These are phyloP conservation scores for Sclerotinia nivalis DNA, from an alignment of 2,329 filamentous ascomycete genomes.

Conservation along the genomic window DNA sequence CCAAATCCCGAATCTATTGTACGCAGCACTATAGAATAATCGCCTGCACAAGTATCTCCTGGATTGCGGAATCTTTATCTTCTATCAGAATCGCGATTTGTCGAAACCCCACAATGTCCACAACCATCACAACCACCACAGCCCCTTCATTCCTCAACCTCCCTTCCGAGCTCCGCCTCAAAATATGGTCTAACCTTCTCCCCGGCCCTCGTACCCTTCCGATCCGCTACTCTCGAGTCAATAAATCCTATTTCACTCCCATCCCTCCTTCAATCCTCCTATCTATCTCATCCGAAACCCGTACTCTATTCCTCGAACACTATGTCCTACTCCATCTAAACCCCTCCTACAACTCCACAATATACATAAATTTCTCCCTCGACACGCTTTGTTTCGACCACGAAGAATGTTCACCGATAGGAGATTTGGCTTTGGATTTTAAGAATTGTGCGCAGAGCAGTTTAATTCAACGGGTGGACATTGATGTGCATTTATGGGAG, in stretches of 20 bases:
- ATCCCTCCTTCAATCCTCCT: conserved; percentile 21
- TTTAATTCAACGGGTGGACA: conserved; percentile 24
- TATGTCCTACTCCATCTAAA: conserved; percentile 22
- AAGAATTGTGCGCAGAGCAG: conserved; percentile 11
- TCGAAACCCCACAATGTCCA: conserved; percentile 13
- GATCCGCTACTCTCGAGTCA: conserved; percentile 15
- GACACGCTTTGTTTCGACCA: conserved; percentile 28
- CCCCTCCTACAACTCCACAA: conserved; percentile 22
- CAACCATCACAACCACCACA: background rate
- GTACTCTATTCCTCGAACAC: conserved; percentile 21
- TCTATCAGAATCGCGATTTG: background rate
- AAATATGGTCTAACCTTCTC: conserved; percentile 23
- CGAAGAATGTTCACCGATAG: conserved; percentile 25
- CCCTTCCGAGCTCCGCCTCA: conserved; percentile 24
- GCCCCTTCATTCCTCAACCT: conserved; percentile 18
- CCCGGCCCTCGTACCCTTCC: conserved; percentile 20
- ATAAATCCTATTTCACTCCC: conserved; percentile 20
- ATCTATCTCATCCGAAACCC: conserved; percentile 25
- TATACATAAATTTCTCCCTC: conserved; percentile 27
- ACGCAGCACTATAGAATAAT: background rate
- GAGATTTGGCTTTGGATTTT: conserved; percentile 25
- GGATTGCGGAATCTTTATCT: background rate
- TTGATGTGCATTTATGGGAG: conserved; percentile 27
- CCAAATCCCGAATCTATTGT: background rate
- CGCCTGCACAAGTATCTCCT: background rate